A percentile compares a stretch with the other conserved stretches of the same genome.
Evolutionary conservation across 1,284 basidiomycete species (phyloP).

Genomic region (Phellinidium pouzarii): DNA sequence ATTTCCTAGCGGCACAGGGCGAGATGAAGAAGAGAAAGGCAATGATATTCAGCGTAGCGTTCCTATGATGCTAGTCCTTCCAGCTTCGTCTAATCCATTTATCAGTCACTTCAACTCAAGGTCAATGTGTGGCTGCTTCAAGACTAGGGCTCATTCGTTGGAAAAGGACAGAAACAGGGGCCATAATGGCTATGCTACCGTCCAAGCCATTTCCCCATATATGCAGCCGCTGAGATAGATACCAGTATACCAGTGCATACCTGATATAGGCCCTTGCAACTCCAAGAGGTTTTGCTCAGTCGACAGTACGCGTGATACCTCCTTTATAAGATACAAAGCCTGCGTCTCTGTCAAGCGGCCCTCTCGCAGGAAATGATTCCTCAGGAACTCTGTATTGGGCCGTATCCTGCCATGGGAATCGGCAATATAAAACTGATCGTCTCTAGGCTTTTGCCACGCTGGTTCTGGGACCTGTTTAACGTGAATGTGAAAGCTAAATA

Average conservation of each 20-base stretch:
- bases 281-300: slow-evolving; percentile 85
- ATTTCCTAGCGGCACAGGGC: no score
- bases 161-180: no score
- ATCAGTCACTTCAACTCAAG: no score
- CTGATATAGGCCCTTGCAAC: slow-evolving; percentile 89
- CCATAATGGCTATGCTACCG: no score
- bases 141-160: no score
- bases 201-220: no score
- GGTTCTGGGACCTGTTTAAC: slow-evolving; percentile 59
- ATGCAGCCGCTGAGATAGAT: background rate
- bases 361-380: slow-evolving; percentile 90
- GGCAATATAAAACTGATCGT: slow-evolving; percentile 63
- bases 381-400: slow-evolving; percentile 83
- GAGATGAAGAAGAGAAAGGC: no score
- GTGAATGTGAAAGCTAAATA: background rate
- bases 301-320: slow-evolving; percentile 69
- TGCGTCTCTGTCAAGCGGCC: slow-evolving; percentile 84
- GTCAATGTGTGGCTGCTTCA: no score
- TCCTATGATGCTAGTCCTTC: no score
- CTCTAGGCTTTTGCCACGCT: slow-evolving; percentile 63
- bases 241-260: slow-evolving; percentile 43
- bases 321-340: slow-evolving; percentile 81
- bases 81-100: no score
- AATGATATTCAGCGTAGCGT: no score
- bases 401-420: slow-evolving; percentile 37